Conservation (phyloP, 2,329 filamentous ascomycete genomes). For the Stagonosporopsis tanaceti region DNA sequence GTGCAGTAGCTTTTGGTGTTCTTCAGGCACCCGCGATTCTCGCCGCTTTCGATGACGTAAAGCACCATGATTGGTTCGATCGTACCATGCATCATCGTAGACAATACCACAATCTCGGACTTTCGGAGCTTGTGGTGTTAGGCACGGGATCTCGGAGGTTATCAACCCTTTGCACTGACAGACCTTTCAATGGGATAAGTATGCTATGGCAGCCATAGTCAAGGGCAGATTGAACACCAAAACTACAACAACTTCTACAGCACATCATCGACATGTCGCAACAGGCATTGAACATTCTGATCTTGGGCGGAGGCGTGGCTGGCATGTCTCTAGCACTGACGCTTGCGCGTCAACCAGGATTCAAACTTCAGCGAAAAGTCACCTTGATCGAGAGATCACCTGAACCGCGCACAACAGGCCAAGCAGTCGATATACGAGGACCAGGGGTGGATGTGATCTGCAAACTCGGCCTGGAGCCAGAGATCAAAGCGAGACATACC, state of each 20-base stretch:
- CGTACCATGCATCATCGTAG: neutral
- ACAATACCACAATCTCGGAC: neutral
- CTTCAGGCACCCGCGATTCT: slow-evolving; percentile 13
- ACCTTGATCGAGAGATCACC: slow-evolving; percentile 56
- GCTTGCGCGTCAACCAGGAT: slow-evolving; percentile 36
- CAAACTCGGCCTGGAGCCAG: slow-evolving; percentile 50
- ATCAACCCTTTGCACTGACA: neutral
- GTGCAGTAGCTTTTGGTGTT: neutral
- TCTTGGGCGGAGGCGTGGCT: slow-evolving; percentile 52
- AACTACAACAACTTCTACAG: neutral
- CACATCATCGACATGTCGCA: slow-evolving; percentile 1
- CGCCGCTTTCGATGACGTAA: slow-evolving; percentile 7
- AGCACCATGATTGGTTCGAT: slow-evolving; percentile 5
- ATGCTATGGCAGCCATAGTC: neutral
- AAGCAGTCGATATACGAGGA: slow-evolving; percentile 57
- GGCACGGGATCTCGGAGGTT: slow-evolving; percentile 3
- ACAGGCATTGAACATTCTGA: slow-evolving; percentile 38
- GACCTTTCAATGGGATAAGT: neutral
- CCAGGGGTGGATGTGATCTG: slow-evolving; percentile 53
- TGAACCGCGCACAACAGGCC: slow-evolving; percentile 51
- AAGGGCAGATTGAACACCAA: neutral
- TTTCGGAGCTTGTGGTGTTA: neutral
- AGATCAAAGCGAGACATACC: slow-evolving; percentile 47
- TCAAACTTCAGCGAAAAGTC: slow-evolving; percentile 44
- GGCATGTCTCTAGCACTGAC: slow-evolving; percentile 49